A percentile compares a stretch with the other conserved stretches of the same genome.
phyloP scores from a whole-genome alignment of 2,329 filamentous ascomycete species.

The Arthrobotrys entomopaga region DNA sequence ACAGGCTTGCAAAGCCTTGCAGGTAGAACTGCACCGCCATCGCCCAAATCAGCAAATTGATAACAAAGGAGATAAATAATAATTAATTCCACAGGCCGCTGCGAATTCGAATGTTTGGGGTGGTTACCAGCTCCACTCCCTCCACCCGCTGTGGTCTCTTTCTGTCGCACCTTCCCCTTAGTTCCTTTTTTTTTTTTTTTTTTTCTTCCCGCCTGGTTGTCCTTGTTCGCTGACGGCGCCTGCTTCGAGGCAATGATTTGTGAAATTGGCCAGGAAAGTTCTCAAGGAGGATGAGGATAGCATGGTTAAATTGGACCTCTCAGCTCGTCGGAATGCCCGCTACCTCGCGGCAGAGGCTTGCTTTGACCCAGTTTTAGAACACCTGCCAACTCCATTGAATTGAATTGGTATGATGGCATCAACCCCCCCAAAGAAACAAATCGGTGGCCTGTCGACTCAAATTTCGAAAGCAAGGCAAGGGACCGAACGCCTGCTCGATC shows the following conservation, averaged over 20 bases:
- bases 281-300: neutral
- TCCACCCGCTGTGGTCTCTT: slow-evolving; percentile 24
- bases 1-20: neutral
- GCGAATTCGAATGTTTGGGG: too few relatives aligned
- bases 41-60: slow-evolving; percentile 41
- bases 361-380: neutral
- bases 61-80: too few relatives aligned
- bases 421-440: too few relatives aligned
- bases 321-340: slow-evolving; percentile 39
- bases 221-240: slow-evolving; percentile 3
- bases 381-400: neutral
- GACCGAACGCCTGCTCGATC: neutral
- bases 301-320: slow-evolving; percentile 15
- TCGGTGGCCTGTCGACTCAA: neutral
- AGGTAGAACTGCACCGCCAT: neutral
- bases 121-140: neutral
- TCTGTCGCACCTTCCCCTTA: too few relatives aligned
- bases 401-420: too few relatives aligned
- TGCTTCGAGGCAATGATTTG: slow-evolving; percentile 24
- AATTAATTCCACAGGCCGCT: too few relatives aligned
- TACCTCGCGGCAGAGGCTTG: slow-evolving; percentile 4
- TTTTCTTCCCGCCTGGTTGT: neutral
- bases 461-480: neutral
- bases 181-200: too few relatives aligned
- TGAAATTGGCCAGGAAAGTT: neutral